phyloP scores from a whole-genome alignment of 805 yeast species.

The Teunomyces gatunensis region DNA sequence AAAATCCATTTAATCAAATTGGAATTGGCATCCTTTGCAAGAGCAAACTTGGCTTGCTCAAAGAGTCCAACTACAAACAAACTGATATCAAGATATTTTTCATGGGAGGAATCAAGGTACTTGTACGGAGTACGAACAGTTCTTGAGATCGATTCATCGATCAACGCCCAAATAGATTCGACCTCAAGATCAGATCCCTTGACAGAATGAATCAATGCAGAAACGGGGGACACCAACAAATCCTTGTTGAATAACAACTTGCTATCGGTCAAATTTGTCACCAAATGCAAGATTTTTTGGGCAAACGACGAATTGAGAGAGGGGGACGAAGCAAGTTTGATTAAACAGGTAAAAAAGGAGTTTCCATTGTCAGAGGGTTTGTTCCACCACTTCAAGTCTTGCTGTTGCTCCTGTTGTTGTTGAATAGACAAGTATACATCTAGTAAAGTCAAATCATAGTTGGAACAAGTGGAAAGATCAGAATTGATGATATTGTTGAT shows the following conservation, averaged over 20 bases:
- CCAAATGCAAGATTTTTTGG: slow-evolving; percentile 46
- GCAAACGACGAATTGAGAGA: slow-evolving; percentile 15
- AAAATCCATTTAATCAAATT: slow-evolving; percentile 48
- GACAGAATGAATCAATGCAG: slow-evolving; percentile 39
- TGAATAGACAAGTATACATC: slow-evolving; percentile 55
- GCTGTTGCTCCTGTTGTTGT: slow-evolving; percentile 45
- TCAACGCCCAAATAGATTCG: slow-evolving; percentile 51
- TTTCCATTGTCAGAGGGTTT: slow-evolving; percentile 34
- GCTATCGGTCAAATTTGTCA: slow-evolving; percentile 47
- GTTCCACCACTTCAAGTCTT: slow-evolving; percentile 79
- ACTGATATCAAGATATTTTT: slow-evolving; percentile 27
- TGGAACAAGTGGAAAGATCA: slow-evolving; percentile 23
- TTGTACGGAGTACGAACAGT: slow-evolving; percentile 76
- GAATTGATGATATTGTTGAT: slow-evolving; percentile 14
- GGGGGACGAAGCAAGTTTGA: slow-evolving; percentile 40
- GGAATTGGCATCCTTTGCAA: slow-evolving; percentile 20
- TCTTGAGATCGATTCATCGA: slow-evolving; percentile 77
- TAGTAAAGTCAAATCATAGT: slow-evolving; percentile 56
- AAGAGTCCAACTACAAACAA: slow-evolving; percentile 36
- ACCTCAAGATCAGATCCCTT: not conserved
- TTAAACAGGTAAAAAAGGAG: slow-evolving; percentile 66
- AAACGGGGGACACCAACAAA: slow-evolving; percentile 52
- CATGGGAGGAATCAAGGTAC: slow-evolving; percentile 59
- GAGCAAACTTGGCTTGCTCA: slow-evolving; percentile 68
- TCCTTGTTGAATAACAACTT: slow-evolving; percentile 55